Evolutionary conservation across 257 asterid species (phyloP).

Genomic region (Cinchona pubescens): DNA sequence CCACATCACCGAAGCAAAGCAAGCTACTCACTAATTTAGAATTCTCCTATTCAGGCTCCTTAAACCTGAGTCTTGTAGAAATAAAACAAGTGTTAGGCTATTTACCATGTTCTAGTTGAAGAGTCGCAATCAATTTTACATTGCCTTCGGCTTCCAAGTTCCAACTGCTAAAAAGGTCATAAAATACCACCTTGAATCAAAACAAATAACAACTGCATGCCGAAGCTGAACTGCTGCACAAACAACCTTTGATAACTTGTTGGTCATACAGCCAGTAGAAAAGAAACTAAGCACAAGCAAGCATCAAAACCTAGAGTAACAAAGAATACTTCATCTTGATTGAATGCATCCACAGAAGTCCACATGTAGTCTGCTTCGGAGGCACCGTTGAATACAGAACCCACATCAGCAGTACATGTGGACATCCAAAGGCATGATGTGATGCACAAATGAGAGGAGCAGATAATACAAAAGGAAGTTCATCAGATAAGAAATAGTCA

Average conservation of each 20-base stretch:
- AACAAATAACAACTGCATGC: neutral
- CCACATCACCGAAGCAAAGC: neutral
- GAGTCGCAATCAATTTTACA: neutral
- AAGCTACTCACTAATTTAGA: too few species aligned
- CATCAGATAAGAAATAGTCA: neutral
- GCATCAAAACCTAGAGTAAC: neutral
- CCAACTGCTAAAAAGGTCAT: neutral
- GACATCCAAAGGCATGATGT: too few species aligned
- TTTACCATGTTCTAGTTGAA: neutral
- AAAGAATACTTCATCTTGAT: neutral
- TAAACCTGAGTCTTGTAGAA: neutral
- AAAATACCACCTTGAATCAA: neutral
- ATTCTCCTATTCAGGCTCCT: neutral
- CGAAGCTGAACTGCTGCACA: neutral
- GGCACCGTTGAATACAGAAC: neutral
- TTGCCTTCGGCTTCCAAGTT: neutral
- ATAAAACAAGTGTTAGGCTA: too few species aligned
- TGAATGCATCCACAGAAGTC: neutral
- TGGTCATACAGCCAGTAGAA: neutral
- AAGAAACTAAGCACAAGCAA: neutral
- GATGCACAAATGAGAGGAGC: neutral
- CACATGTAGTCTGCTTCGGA: neutral
- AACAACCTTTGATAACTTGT: neutral
- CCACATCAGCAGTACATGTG: neutral
- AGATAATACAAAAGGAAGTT: neutral